Base-by-base conservation (phyloP, 2,329 filamentous ascomycete genomes). In the Clonostachys chloroleuca region DNA sequence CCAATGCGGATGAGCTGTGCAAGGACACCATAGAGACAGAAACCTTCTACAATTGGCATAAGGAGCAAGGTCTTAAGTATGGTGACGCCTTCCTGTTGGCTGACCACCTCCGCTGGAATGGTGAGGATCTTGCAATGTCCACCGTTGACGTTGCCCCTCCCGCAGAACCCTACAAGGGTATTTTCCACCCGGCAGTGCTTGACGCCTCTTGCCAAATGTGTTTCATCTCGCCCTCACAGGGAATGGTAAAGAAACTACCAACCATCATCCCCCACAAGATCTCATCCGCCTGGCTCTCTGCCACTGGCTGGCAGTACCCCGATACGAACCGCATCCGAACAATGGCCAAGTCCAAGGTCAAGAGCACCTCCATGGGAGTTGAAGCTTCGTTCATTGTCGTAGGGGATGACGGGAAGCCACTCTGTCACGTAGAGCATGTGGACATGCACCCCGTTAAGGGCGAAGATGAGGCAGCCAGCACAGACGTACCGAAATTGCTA, bases 111-210 rank as follows among this genome's bases (percentile, higher is more conserved):
- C 46, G 40, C 9, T 40, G 14, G n/a, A 33, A 45, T 24, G 51
- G 24, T 30, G 24, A 47, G 10, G 56, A 55, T 5, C 12, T 18
- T 8, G 43, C 13, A 16, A 33, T 45, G 33, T 34, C 33, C 5
- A 39, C n/a, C n/a, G 30, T 45, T 14, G 34, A 20, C n/a, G 34
- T 16, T n/a, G 13, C 40, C 6, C 16, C 16, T 24, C 12, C 12
- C 3, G 20, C 49, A 13, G 58, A 52, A 13, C 59, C 65, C 39
- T 54, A 48, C 12, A 52, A 56, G 1, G 52, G 63, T 17, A 53
- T 59, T 7, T 53, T 67, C 12, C 65, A 68, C 40, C 65, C 65
- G 1, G 54, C 60, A 2, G 63, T 60, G 40, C 52, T 68, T 16
- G 63, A 67, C 44, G 46, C 49, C 33, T 35, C 49, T 12, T 35